Base-by-base conservation (phyloP, 192 early-diverging fungal genomes). In the Mycoemilia scoparia region DNA sequence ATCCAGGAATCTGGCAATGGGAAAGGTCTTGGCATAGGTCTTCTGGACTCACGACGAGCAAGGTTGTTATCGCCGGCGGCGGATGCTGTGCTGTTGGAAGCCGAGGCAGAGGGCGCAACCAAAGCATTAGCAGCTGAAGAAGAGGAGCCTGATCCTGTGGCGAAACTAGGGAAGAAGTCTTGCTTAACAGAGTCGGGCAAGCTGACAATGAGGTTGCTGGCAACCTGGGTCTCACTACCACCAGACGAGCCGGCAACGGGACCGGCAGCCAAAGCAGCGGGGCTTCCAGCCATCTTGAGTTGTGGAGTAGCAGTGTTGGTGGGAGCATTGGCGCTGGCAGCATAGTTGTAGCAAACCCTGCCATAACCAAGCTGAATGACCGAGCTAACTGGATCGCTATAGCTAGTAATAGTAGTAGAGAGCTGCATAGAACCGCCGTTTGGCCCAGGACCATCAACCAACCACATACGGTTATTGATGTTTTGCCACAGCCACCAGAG, bases 261-360 rank as follows among this genome's bases (percentile, higher is more conserved):
- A n/a, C n/a, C n/a, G n/a, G n/a, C n/a, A n/a, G n/a, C n/a, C n/a
- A n/a, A n/a, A n/a, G n/a, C n/a, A n/a, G n/a, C n/a, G n/a, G n/a
- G n/a, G n/a, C n/a, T n/a, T n/a, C n/a, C n/a, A n/a, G n/a, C n/a
- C n/a, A n/a, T 14, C 17, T 30, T 12, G 14, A 26, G 19, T 31
- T 14, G 7, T 34, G 23, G 10, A 41, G 26, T 13, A 12, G 21
- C 12, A 11, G 19, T 15, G 16, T 19, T 34, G 1, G 19, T 21
- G 0, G 60, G 54, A 8, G 33, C 23, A 31, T 29, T 42, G 32
- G 36, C 16, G 29, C 24, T 33, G 18, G 50, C 49, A 4, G 38
- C 43, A 21, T 56, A 63, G 30, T 38, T 42, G 43, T 50, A 63
- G 33, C 54, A 63, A 49, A 63, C 57, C 37, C 60, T 46, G 22